Base-by-base conservation (phyloP, 768 basidiomycete genomes). In the Scleroderma citrinum region DNA sequence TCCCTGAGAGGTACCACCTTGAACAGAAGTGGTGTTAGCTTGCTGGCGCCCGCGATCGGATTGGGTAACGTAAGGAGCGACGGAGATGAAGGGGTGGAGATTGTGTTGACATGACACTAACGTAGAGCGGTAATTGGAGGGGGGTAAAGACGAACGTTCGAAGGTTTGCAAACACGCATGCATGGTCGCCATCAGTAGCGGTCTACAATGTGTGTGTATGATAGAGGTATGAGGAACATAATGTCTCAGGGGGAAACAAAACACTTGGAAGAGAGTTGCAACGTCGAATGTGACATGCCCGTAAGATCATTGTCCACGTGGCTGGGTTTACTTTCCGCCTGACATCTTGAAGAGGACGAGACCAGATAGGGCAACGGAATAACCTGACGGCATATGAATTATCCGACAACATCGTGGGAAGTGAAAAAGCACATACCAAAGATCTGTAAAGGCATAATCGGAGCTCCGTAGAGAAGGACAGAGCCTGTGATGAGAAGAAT, bases 401-500 rank as follows among this genome's bases (percentile, higher is more conserved):
- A 47, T 17, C 42, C 34, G 34, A 42, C n/a, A 44, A 26, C 35
- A 46, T 10, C 35, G 23, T 30, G 48, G 12, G 20, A 21, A 50
- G 4, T 24, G 29, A 35, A 23, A 37, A 47, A 36, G 20, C 30
- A 67, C 76, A 50, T 60, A 72, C 89, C 93, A 61, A 94, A 75
- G 29, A 95, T 75, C 65, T 99, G 95, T 13, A 94, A 64, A 16
- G 84, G 81, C 24, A 90, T 87, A 60, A 99, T 82, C 12, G 67
- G 65, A n/a, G 80, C 77, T 35, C 87, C 83, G 61, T 95, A 95
- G 49, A 95, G 71, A 47, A 92, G 64, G 29, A 97, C 92, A 1
- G 92, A 94, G 39, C 92, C 92, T 7, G 81, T 77, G 68, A 99
- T 92, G 51, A 98, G 82, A 23, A 99, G 78, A 55, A 98, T 97